Conservation (phyloP, 495 filamentous ascomycete species). For the Neurospora sp. region DNA sequence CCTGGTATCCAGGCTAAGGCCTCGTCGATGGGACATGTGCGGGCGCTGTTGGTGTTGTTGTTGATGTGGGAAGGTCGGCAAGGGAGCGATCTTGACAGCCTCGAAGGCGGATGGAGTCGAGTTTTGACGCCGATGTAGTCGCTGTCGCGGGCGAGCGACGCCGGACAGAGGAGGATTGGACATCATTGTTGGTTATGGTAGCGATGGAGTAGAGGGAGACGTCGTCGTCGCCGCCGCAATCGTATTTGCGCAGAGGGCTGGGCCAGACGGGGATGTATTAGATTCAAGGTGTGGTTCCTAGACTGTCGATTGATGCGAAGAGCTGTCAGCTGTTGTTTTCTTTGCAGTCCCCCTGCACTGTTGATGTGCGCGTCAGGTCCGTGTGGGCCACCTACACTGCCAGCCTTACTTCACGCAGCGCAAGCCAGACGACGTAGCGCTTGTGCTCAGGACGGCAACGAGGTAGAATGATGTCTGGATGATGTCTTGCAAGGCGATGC, state of each 20-base stretch:
- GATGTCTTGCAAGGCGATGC: slow-evolving; percentile 5
- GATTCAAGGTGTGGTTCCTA: slow-evolving; percentile 37
- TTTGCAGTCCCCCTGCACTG: slow-evolving; percentile 1
- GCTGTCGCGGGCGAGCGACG: slow-evolving; percentile 57
- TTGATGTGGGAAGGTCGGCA: slow-evolving; percentile 45
- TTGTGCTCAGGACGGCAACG: slow-evolving; percentile 30
- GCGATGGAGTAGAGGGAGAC: slow-evolving; percentile 48
- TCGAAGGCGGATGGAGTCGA: slow-evolving; percentile 74
- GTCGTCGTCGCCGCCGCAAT: slow-evolving; percentile 27
- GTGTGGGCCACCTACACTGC: not conserved
- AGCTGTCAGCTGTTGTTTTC: slow-evolving; percentile 8
- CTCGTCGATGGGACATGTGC: slow-evolving; percentile 56
- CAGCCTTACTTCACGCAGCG: slow-evolving; percentile 57
- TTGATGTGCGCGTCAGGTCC: not conserved
- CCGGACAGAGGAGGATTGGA: slow-evolving; percentile 49
- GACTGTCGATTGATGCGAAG: slow-evolving; percentile 29
- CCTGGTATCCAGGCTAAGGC: slow-evolving; percentile 68
- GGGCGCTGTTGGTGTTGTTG: slow-evolving; percentile 21
- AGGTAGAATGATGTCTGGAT: slow-evolving; percentile 2
- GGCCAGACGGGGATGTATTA: not conserved
- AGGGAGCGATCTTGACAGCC: slow-evolving; percentile 50
- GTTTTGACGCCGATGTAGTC: slow-evolving; percentile 76
- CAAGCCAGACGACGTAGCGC: slow-evolving; percentile 60
- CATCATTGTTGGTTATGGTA: slow-evolving; percentile 57
- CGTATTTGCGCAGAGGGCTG: slow-evolving; percentile 24